phyloP scores from a whole-genome alignment of 2,329 filamentous ascomycete species.

The Cordyceps fumosorosea region DNA sequence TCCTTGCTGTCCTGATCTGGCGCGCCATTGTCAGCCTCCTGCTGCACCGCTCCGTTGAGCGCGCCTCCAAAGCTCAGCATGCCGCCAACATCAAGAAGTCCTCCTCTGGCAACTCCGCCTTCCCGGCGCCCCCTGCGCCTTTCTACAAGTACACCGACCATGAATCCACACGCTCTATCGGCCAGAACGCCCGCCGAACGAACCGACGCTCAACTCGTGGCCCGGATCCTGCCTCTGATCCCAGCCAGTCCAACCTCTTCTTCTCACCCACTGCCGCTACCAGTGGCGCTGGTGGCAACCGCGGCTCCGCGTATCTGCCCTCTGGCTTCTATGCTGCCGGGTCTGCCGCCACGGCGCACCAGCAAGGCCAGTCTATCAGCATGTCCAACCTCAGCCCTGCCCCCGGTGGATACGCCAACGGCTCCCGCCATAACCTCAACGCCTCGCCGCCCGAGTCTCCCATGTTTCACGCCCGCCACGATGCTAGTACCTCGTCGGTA shows the following conservation, averaged over 20 bases:
- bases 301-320: conserved; percentile 76
- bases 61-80: conserved; percentile 71
- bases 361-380: conserved; percentile 49
- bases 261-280: conserved; percentile 86
- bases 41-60: conserved; percentile 83
- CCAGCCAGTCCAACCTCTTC: conserved; percentile 70
- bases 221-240: conserved; percentile 47
- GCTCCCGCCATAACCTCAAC: conserved; percentile 36
- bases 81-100: conserved; percentile 56
- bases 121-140: conserved; percentile 48
- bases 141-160: conserved; percentile 61
- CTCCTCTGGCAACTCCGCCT: conserved; percentile 30
- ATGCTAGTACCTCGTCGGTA: conserved; percentile 58
- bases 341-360: conserved; percentile 41
- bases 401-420: conserved; percentile 40
- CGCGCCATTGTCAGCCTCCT: conserved; percentile 82
- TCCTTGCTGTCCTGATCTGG: conserved; percentile 78
- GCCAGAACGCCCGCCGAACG: conserved; percentile 34
- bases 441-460: conserved; percentile 62
- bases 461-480: conserved; percentile 39
- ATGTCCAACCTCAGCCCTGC: conserved; percentile 56
- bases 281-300: conserved; percentile 54
- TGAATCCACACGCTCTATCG: conserved; percentile 46
- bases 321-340: conserved; percentile 85
- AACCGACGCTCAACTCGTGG: conserved; percentile 46